These are phyloP conservation scores for Candida awuae DNA, from an alignment of 805 yeast species.

Conservation along the genomic window DNA sequence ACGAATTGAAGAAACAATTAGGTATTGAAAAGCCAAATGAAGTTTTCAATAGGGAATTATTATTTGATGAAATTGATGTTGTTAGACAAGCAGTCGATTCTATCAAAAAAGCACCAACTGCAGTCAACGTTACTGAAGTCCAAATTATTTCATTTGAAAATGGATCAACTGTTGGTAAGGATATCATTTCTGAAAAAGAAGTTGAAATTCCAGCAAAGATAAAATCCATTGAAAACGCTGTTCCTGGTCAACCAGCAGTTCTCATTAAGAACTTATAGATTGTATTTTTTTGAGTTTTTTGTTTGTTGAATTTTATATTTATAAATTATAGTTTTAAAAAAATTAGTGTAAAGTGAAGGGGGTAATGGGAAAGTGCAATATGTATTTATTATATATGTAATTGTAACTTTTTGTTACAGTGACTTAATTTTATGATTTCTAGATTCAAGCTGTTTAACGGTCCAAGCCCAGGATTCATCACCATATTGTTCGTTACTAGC, in stretches of 20 bases:
- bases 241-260: conserved; percentile 92
- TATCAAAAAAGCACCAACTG: conserved; percentile 58
- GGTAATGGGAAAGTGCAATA: no score
- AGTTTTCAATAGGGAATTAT: conserved; percentile 84
- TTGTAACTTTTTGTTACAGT: conserved; percentile 1
- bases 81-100: conserved; percentile 48
- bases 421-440: conserved; percentile 34
- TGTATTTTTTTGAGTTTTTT: not conserved
- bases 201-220: conserved; percentile 55
- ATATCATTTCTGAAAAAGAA: conserved; percentile 60
- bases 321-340: no score
- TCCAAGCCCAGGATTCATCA: conserved; percentile 74
- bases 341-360: no score
- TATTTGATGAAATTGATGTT: conserved; percentile 68
- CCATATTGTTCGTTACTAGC: conserved; percentile 55
- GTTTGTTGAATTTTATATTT: not conserved
- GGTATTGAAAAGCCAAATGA: conserved; percentile 58
- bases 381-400: not conserved
- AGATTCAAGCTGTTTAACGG: conserved; percentile 49
- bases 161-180: conserved; percentile 56
- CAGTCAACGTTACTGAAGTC: conserved; percentile 45
- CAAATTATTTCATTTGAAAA: conserved; percentile 55
- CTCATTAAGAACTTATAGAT: conserved; percentile 53
- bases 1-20: conserved; percentile 75
- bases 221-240: conserved; percentile 72